Evolutionary conservation across 805 yeast genomes (phyloP).

Genomic region (Candida saitoana): DNA sequence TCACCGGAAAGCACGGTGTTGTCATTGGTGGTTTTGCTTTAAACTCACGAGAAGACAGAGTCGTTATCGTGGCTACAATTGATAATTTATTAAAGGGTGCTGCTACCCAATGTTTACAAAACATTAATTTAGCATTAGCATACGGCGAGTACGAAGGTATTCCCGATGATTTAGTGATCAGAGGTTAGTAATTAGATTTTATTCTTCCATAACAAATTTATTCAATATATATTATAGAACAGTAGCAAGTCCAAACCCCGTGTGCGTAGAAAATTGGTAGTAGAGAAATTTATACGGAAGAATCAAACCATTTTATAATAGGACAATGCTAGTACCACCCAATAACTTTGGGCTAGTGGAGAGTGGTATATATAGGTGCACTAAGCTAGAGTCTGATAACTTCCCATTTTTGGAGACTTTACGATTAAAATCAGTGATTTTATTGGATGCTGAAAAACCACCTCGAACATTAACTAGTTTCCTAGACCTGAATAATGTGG

Average conservation of each 20-base stretch:
- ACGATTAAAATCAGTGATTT: slow-evolving; percentile 60
- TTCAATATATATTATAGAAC: neutral
- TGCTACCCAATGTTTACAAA: slow-evolving; percentile 96
- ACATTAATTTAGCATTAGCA: slow-evolving; percentile 84
- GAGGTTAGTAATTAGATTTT: slow-evolving; percentile 30
- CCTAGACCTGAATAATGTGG: slow-evolving; percentile 53
- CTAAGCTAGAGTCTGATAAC: slow-evolving; percentile 71
- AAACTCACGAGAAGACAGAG: slow-evolving; percentile 81
- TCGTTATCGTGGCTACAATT: slow-evolving; percentile 90
- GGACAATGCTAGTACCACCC: slow-evolving; percentile 91
- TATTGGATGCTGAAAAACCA: slow-evolving; percentile 83
- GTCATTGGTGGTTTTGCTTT: slow-evolving; percentile 96
- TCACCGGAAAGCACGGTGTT: slow-evolving; percentile 91
- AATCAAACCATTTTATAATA: too few species aligned
- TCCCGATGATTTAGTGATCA: slow-evolving; percentile 61
- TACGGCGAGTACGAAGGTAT: slow-evolving; percentile 95
- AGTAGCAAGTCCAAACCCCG: neutral
- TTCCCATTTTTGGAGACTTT: slow-evolving; percentile 76
- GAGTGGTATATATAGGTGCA: slow-evolving; percentile 76
- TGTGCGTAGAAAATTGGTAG: neutral
- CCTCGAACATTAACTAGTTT: slow-evolving; percentile 65
- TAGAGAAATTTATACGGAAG: too few species aligned
- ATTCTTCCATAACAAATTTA: neutral
- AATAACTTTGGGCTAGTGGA: slow-evolving; percentile 90
- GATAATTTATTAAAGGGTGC: slow-evolving; percentile 97